Evolutionary conservation across 305 asterid genomes (phyloP), one percentile per base, ranked within the genome.

Genomic region (Salvia sclarea): DNA sequence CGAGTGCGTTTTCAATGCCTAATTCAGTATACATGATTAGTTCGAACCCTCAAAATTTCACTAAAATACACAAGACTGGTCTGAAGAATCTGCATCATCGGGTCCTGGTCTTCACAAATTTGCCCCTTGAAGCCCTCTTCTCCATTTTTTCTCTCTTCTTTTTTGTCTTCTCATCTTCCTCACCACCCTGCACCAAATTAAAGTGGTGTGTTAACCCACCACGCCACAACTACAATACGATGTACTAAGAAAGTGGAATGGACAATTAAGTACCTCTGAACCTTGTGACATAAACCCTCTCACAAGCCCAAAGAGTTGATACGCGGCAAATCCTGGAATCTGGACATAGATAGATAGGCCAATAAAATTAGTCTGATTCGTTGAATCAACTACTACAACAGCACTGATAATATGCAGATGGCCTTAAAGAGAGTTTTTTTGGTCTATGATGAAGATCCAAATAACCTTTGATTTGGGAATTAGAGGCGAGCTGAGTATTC

Each of bases 101-200:
- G 62, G 80, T 75, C 81, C 83, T 86, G 13, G 95, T 70, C 83
- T 78, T 93, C 61, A 90, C 74, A 68, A 90, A 81, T 79, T 90
- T 93, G 78, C 82, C 73, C 74, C 96, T 87, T 43, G 96, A 88
- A 61, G 96, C 96, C 81, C 61, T 90, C 81, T 83, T 93, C 79
- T 93, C 98, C 94, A 93, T 74, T 78, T 93, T 93, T 25, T 93
- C 97, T 79, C 96, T 88, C 86, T 90, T 90, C 71, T 82, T 90
- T 59, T 92, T 81, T 1, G 91, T 83, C 79, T 87, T 93, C 43
- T 93, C 98, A 66, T 90, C 98, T 75, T 90, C 97, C 66, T 88
- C 98, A 1, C 22, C 87, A 22, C 82, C 97, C 95, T 89, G 84
- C 69, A 64, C 61, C 66, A 65, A 62, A 71, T 38, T 56, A 66